Evolutionary conservation across 2,329 filamentous ascomycete genomes (phyloP), one percentile per base, ranked within the genome.

Genomic region (Plenodomus biglobosus): DNA sequence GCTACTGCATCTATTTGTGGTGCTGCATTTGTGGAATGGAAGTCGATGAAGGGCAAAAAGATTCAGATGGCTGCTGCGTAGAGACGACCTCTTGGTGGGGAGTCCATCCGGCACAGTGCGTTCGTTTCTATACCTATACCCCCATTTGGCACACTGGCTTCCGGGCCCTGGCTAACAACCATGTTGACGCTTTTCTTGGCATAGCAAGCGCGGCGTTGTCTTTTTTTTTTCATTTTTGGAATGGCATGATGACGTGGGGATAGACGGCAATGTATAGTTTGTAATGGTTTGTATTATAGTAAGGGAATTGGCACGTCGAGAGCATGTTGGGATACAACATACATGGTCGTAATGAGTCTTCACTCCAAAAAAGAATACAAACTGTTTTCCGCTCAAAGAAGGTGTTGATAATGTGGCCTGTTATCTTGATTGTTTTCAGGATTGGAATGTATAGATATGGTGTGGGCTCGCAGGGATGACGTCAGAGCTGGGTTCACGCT

Each of bases 21-120:
- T 0, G 75, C 78, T 0, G 58, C 77, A 1, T 71, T 74, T 6
- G 78, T 88, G 56, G 80, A 88, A 71, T 88, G 84, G 84, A 80
- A 76, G 65, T 84, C 75, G 55, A 83, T 88, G 61, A 88, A 87
- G 75, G 82, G 81, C 60, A 74, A 75, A 63, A 72, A 75, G 56
- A 70, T 76, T 41, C 66, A 72, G 55, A 69, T 70, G 68, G 58
- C 52, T 36, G 66, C 64, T 34, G 66, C 66, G 20, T 70, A 56
- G 49, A 42, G 8, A 39, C 38, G 42, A 40, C 15, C 27, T 32
- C 27, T 8, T 10, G 11, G 15, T 32, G 27, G 3, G 11, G 27
- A 15, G 13, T 11, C 7, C 27, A 32, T n/a, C n/a, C n/a, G n/a
- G n/a, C n/a, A 11, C 27, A 32, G 13, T 11, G 11, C 27, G 27